Percentiles rank a stretch among this genome's conserved stretches.
phyloP scores from a whole-genome alignment of 75 land plant species.

The Selaginella moellendorffii region DNA sequence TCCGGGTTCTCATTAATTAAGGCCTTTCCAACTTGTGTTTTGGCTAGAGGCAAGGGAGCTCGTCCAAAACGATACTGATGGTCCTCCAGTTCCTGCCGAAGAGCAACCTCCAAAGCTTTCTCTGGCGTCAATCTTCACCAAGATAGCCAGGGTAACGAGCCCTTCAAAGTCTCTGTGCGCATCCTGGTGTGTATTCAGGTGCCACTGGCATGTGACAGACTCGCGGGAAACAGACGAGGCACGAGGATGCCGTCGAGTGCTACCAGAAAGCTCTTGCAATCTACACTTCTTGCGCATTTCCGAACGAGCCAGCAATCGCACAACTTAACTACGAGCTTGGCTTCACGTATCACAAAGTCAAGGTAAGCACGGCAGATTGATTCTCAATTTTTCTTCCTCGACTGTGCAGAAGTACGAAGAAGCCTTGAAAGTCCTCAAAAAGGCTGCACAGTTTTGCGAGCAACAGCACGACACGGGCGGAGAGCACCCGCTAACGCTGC shows the following conservation, averaged over 20 bases:
- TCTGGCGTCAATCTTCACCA: slow-evolving; percentile 9
- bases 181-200: background rate
- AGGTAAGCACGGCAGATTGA: slow-evolving; percentile 1
- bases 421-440: slow-evolving; percentile 7
- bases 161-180: background rate
- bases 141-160: slow-evolving; percentile 9
- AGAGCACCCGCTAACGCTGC: slow-evolving; percentile 1
- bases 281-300: background rate
- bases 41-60: slow-evolving; percentile 13
- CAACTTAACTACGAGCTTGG: slow-evolving; percentile 17
- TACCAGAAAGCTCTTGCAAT: slow-evolving; percentile 9
- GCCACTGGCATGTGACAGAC: slow-evolving; percentile 9
- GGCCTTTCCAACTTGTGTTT: background rate
- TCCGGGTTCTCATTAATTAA: background rate
- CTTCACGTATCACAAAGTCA: slow-evolving; percentile 13
- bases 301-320: slow-evolving; percentile 13
- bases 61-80: background rate
- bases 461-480: slow-evolving; percentile 1
- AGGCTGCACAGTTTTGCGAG: slow-evolving; percentile 1
- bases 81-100: background rate
- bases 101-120: background rate
- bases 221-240: slow-evolving; percentile 9
- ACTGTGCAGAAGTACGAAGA: slow-evolving; percentile 13
- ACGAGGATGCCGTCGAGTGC: slow-evolving; percentile 12
- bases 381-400: background rate